Base-by-base conservation (phyloP, 1,284 basidiomycete species). In the Gomphus sp. region DNA sequence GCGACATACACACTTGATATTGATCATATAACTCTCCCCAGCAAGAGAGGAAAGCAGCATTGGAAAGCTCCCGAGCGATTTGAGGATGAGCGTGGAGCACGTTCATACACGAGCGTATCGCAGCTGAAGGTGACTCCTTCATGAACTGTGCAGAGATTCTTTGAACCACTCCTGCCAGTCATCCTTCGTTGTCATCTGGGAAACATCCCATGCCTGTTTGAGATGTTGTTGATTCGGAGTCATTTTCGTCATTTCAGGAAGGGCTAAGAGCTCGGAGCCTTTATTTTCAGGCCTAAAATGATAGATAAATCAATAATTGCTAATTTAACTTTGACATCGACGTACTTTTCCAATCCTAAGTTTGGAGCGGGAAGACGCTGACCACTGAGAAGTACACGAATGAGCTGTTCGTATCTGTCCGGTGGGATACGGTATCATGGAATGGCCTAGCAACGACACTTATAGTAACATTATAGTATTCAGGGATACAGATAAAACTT, bases 151-250 rank as follows among this genome's bases (percentile, higher is more conserved):
- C 91, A 6, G 93, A 89, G 12, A 99, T 80, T 22, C 91, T 82
- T 93, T 91, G 74, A 98, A 88, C 97, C 97, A 99, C 54, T 96
- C 93, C 31, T 83, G 76, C 97, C 97, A 99, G 66, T 99, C 96
- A 58, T 96, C 92, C 60, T 81, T 80, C 0, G 89, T 89, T 14
- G 81, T 78, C 8, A 94, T 80, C 62, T 84, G 81, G 3, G 91
- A 91, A 3, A 87, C 86, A 67, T 98, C 95, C 96, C 97, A 99
- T 0, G 95, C 94, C 65, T 93, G 87, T 73, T 98, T 98, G 59
- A 99, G 81, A 72, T 98, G 93, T 67, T 97, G 93, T 71, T 99
- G 97, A 69, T 99, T 99, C 57, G 98, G 95, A 0, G 88, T 83
- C 74, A 99, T 86, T 75, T 93, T 97, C 25, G 85, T 85, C 39